Evolutionary conservation across 2,329 filamentous ascomycete genomes (phyloP).

Genomic region (Diaporthe sp.): DNA sequence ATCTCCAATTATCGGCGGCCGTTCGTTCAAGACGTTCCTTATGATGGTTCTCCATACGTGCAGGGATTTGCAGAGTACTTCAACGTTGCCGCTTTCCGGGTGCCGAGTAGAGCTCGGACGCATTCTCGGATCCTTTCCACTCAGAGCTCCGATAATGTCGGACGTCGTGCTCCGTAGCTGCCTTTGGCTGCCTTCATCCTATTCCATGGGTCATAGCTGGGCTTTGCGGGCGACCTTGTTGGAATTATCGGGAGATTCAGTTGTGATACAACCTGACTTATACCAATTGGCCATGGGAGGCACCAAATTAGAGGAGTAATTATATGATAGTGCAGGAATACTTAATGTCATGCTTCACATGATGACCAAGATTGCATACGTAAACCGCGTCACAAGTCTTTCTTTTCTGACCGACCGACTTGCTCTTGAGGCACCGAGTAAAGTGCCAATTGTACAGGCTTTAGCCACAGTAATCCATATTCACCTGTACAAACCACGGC

Average conservation of each 20-base stretch:
- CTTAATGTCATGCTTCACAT: not conserved
- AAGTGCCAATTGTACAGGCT: not conserved
- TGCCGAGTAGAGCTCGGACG: constrained; percentile 6
- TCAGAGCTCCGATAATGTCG: not conserved
- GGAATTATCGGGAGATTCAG: not conserved
- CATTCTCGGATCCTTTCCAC: not conserved
- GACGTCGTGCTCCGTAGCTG: not conserved
- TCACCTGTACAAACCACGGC: not conserved
- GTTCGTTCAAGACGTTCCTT: not conserved
- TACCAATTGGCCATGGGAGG: not conserved
- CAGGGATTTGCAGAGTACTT: not conserved
- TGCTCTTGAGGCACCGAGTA: no score
- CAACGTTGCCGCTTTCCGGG: not conserved
- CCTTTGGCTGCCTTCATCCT: not conserved
- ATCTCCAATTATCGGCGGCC: constrained; percentile 14
- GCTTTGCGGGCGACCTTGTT: no score
- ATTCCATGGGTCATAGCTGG: not conserved
- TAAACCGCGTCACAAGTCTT: not conserved
- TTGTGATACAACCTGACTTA: not conserved
- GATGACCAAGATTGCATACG: not conserved
- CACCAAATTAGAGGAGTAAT: no score
- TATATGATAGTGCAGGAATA: not conserved
- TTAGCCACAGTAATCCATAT: not conserved
- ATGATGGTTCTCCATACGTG: not conserved
- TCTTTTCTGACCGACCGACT: not conserved